These are phyloP conservation scores for Jamesozyma spencerorum DNA, from an alignment of 805 yeast species.

Conservation along the genomic window DNA sequence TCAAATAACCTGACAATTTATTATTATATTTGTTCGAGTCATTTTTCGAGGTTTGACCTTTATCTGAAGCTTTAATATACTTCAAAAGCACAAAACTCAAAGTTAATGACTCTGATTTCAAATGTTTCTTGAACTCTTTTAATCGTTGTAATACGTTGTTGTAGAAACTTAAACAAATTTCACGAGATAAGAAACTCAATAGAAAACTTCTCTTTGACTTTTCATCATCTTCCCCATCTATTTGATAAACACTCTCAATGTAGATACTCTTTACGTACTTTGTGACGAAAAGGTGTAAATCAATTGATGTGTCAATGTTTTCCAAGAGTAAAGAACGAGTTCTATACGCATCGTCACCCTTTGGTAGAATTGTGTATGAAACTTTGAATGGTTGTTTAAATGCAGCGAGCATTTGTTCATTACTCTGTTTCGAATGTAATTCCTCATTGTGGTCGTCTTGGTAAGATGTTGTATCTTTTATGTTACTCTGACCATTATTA, in stretches of 20 bases:
- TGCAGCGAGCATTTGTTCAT: slow-evolving; percentile 1
- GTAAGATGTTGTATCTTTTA: not conserved
- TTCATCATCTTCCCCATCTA: slow-evolving; percentile 22
- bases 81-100: slow-evolving; percentile 30
- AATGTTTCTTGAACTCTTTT: slow-evolving; percentile 29
- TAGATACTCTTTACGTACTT: slow-evolving; percentile 49
- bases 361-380: slow-evolving; percentile 22
- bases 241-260: slow-evolving; percentile 46
- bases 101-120: slow-evolving; percentile 33
- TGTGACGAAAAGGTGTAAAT: slow-evolving; percentile 24
- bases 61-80: slow-evolving; percentile 34
- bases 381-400: slow-evolving; percentile 16
- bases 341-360: slow-evolving; percentile 27
- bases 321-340: slow-evolving; percentile 27
- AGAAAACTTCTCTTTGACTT: slow-evolving; percentile 18
- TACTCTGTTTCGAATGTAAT: too few relatives aligned
- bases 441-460: not conserved
- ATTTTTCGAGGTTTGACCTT: not conserved
- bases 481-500: not conserved
- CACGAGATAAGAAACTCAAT: slow-evolving; percentile 28
- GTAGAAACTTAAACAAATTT: slow-evolving; percentile 32
- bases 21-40: not conserved
- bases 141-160: slow-evolving; percentile 31
- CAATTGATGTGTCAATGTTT: slow-evolving; percentile 18
- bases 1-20: slow-evolving; percentile 7